Conservation (phyloP, 2,329 filamentous ascomycete genomes). For the Aspergillus quadricinctus region DNA sequence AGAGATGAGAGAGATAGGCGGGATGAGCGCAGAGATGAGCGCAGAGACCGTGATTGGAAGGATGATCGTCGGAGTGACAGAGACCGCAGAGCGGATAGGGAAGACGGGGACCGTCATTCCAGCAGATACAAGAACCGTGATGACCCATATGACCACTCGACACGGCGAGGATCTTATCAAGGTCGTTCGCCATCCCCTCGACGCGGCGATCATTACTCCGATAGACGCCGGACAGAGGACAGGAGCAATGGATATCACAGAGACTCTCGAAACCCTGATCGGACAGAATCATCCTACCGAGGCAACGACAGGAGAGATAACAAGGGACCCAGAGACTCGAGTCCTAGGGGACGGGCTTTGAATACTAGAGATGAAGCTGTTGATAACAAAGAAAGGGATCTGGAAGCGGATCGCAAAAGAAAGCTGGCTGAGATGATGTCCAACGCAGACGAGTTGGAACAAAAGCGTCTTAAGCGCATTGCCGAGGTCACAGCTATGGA, state of each 20-base stretch:
- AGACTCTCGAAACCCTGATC: conserved; percentile 12
- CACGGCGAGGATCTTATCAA: conserved; percentile 14
- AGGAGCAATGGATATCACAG: conserved; percentile 2
- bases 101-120: conserved; percentile 17
- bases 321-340: conserved; percentile 16
- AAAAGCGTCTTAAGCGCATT: conserved; percentile 65
- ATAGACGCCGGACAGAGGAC: conserved; percentile 12
- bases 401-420: conserved; percentile 29
- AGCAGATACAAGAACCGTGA: conserved; percentile 20
- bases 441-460: conserved; percentile 64
- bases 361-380: conserved; percentile 7
- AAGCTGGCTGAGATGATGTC: conserved; percentile 71
- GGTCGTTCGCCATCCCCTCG: conserved; percentile 23
- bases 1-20: conserved; percentile 17
- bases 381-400: conserved; percentile 18
- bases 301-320: conserved; percentile 19
- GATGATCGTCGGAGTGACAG: conserved; percentile 16
- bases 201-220: conserved; percentile 6
- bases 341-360: conserved; percentile 14
- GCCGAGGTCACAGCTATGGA: conserved; percentile 64
- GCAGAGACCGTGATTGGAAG: conserved; percentile 16
- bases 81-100: conserved; percentile 16
- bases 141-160: conserved; percentile 19
- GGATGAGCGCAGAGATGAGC: conserved; percentile 15
- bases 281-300: conserved; percentile 12